Evolutionary conservation across 2,329 filamentous ascomycete species (phyloP).

Genomic region (Clathrospora elynae): DNA sequence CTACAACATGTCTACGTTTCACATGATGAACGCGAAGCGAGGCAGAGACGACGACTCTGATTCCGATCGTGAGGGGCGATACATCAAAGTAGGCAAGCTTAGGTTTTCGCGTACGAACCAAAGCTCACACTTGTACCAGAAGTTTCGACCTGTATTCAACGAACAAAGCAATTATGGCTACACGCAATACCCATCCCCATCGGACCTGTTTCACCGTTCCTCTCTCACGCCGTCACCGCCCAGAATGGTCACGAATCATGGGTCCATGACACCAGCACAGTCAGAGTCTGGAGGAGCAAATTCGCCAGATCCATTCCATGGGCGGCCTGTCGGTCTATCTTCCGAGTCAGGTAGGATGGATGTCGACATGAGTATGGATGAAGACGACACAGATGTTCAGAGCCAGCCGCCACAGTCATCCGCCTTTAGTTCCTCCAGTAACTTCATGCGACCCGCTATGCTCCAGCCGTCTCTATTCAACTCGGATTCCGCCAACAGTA

Average conservation of each 20-base stretch:
- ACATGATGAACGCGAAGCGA: slow-evolving; percentile 38
- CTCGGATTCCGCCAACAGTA: slow-evolving; percentile 23
- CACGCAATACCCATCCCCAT: slow-evolving; percentile 22
- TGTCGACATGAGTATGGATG: slow-evolving; percentile 47
- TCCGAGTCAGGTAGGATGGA: slow-evolving; percentile 32
- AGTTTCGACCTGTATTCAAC: slow-evolving; percentile 34
- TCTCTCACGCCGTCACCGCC: slow-evolving; percentile 38
- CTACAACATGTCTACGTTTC: slow-evolving; percentile 40
- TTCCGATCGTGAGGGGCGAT: slow-evolving; percentile 37
- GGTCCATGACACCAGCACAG: slow-evolving; percentile 39
- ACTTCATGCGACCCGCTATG: slow-evolving; percentile 43
- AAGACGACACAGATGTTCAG: slow-evolving; percentile 39
- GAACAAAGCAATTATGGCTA: slow-evolving; percentile 26
- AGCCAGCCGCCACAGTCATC: slow-evolving; percentile 48
- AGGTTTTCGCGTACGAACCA: slow-evolving; percentile 2
- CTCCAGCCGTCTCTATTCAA: slow-evolving; percentile 39
- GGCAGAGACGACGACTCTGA: slow-evolving; percentile 43
- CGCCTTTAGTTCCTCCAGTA: slow-evolving; percentile 28
- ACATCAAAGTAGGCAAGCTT: slow-evolving; percentile 34
- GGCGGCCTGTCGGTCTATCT: slow-evolving; percentile 26
- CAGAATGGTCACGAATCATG: slow-evolving; percentile 29
- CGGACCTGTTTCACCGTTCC: slow-evolving; percentile 30
- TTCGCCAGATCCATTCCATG: slow-evolving; percentile 34
- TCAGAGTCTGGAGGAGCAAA: slow-evolving; percentile 33
- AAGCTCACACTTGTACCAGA: slow-evolving; percentile 29